Percentiles rank a stretch among this genome's conserved stretches.
Evolutionary conservation across 2,329 filamentous ascomycete genomes (phyloP).

Genomic region (Cadophora sp.): DNA sequence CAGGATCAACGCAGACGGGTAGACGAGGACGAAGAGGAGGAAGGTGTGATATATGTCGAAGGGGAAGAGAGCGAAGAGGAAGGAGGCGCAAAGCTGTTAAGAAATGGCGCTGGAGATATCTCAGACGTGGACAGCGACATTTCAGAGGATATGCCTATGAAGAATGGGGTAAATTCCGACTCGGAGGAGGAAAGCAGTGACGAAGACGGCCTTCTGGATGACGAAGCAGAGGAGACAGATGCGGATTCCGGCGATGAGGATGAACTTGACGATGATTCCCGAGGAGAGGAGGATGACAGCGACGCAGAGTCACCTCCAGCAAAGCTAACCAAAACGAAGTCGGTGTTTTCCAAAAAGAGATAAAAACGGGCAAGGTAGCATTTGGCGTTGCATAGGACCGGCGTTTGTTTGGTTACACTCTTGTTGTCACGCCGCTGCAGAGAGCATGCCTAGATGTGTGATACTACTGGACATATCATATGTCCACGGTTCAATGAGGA

Average conservation of each 20-base stretch:
- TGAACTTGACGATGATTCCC: constrained; percentile 53
- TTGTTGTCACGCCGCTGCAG: background rate
- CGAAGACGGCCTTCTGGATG: constrained; percentile 55
- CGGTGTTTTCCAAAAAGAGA: constrained; percentile 39
- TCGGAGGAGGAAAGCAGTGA: constrained; percentile 52
- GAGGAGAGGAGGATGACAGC: constrained; percentile 51
- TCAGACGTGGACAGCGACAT: constrained; percentile 43
- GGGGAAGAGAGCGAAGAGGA: constrained; percentile 68
- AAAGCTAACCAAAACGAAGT: constrained; percentile 39
- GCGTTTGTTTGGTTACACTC: constrained; percentile 33
- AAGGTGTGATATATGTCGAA: constrained; percentile 84
- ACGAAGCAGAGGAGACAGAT: constrained; percentile 56
- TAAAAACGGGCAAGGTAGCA: constrained; percentile 31
- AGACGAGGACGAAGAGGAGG: constrained; percentile 55
- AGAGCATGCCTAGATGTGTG: background rate
- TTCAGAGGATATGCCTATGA: constrained; percentile 49
- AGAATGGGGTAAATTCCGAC: constrained; percentile 54
- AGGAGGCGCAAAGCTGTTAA: constrained; percentile 55
- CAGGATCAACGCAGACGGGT: constrained; percentile 54
- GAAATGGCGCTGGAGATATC: constrained; percentile 36
- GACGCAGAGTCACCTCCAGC: constrained; percentile 48
- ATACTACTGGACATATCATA: background rate
- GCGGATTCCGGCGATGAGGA: constrained; percentile 50
- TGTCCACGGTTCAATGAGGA: background rate
- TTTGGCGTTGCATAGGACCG: constrained; percentile 43